Conservation (phyloP, 176 grass and related monocot genomes). For the Themeda triandra region DNA sequence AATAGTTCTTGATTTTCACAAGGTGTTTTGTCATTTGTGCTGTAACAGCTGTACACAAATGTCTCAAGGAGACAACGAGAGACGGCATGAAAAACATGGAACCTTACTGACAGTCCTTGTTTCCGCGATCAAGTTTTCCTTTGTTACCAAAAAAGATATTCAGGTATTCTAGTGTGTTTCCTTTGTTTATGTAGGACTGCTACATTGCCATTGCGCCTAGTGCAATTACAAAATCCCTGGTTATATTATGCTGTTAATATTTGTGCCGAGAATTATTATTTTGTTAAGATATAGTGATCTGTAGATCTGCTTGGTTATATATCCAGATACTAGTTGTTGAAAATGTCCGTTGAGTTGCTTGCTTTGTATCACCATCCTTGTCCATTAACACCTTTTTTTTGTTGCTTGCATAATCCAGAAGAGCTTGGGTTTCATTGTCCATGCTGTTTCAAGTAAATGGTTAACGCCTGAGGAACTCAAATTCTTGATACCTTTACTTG, state of each 20-base stretch:
- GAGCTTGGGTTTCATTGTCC: conserved; percentile 37
- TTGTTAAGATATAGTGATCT: conserved; percentile 1
- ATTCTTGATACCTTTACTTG: conserved; percentile 60
- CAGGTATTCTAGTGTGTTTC: conserved; percentile 48
- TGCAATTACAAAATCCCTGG: not conserved
- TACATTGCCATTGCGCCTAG: not conserved
- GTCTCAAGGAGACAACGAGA: conserved; percentile 46
- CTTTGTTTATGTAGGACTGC: not conserved
- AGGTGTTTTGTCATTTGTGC: not conserved
- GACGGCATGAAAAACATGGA: conserved; percentile 39
- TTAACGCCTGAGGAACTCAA: conserved; percentile 50
- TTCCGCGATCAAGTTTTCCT: conserved; percentile 62
- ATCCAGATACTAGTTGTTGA: not conserved
- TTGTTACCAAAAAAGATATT: conserved; percentile 38
- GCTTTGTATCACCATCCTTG: not conserved
- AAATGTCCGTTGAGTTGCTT: conserved; percentile 8
- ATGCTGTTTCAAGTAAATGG: conserved; percentile 64
- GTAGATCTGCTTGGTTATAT: conserved; percentile 6
- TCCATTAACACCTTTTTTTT: conserved; percentile 28
- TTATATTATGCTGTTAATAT: conserved; percentile 1
- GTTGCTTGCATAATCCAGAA: conserved; percentile 58
- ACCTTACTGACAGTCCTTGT: conserved; percentile 54
- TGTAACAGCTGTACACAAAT: conserved; percentile 38
- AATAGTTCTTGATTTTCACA: conserved; percentile 28
- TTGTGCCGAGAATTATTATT: not conserved